Evolutionary conservation across 2,329 filamentous ascomycete genomes (phyloP).

Genomic region (Colletotrichum scovillei): DNA sequence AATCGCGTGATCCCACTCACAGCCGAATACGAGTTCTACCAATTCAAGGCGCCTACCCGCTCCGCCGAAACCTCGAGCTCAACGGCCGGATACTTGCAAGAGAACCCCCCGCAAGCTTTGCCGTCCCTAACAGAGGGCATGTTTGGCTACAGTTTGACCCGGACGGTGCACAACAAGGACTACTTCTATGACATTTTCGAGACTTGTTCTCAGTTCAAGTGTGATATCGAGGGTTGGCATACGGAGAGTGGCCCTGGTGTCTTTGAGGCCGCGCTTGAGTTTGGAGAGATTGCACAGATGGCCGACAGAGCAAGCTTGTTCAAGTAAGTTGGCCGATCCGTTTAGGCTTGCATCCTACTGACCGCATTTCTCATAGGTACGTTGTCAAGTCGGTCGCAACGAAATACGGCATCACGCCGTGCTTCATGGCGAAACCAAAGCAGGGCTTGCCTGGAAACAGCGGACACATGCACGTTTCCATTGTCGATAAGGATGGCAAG

Average conservation of each 20-base stretch:
- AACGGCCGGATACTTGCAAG: slow-evolving; percentile 78
- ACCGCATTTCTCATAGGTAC: slow-evolving; percentile 61
- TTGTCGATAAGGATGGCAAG: slow-evolving; percentile 82
- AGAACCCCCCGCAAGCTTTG: slow-evolving; percentile 79
- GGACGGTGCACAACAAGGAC: slow-evolving; percentile 89
- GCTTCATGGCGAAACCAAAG: slow-evolving; percentile 98
- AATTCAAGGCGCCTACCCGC: slow-evolving; percentile 77
- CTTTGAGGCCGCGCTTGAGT: slow-evolving; percentile 94
- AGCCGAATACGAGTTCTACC: slow-evolving; percentile 97
- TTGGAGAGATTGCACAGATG: slow-evolving; percentile 88
- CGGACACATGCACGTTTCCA: slow-evolving; percentile 93
- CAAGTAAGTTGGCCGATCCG: slow-evolving; percentile 68
- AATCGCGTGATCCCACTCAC: not conserved
- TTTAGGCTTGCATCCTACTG: not conserved
- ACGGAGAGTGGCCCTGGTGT: slow-evolving; percentile 94
- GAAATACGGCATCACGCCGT: slow-evolving; percentile 91
- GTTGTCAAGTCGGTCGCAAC: slow-evolving; percentile 89
- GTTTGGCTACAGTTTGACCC: slow-evolving; percentile 93
- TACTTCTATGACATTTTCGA: slow-evolving; percentile 93
- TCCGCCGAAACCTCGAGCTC: slow-evolving; percentile 68
- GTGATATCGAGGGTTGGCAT: slow-evolving; percentile 93
- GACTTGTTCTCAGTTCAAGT: slow-evolving; percentile 80
- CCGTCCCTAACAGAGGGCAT: slow-evolving; percentile 90
- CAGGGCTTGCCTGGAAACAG: slow-evolving; percentile 93
- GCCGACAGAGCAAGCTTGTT: slow-evolving; percentile 92